Base-by-base conservation (phyloP, 1,284 basidiomycete species). In the Ceratobasidium sp. region DNA sequence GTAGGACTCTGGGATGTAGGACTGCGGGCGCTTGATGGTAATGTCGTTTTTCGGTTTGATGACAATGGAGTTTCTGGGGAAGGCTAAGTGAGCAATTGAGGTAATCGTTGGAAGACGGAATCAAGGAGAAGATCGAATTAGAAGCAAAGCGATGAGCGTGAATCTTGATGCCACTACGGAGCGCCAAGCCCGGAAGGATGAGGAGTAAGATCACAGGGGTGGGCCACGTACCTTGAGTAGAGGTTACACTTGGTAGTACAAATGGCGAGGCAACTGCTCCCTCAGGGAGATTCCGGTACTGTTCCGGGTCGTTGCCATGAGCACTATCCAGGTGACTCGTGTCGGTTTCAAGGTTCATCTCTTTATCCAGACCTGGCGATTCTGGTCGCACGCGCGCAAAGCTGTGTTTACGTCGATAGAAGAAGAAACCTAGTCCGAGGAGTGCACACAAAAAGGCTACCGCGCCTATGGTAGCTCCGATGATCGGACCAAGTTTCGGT, bases 151-250 rank as follows among this genome's bases (percentile, higher is more conserved):
- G 18, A 18, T 49, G 46, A 33, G 44, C 44, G 49, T 28, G 5
- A 28, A 7, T 9, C 12, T 40, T 13, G 44, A 44, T 23, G 64
- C 42, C 39, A 42, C n/a, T 13, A 12, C 15, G 13, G 23, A 28
- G 13, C 12, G 13, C 6, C 60, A 9, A 67, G 44, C 64, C 42
- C 18, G 44, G 49, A 23, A 42, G 39, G 42, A 63, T 40, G 18
- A 28, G 39, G 39, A 15, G 28, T 26, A 28, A 23, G 20, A 26
- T 49, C 64, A 49, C 33, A 63, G n/a, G 39, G 6, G 40, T 18
- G 33, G 40, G 12, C 39, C 13, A 75, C 71, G 10, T 10, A 75
- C 71, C 71, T 75, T 64, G 71, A 6, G 58, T 58, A n/a, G 53
- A 55, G 44, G 70, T 23, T 39, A 23, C 5, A 3, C 53, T 44